Base-by-base conservation (phyloP, 352 stramenopile genomes). In the Globisporangium camurandrum region DNA sequence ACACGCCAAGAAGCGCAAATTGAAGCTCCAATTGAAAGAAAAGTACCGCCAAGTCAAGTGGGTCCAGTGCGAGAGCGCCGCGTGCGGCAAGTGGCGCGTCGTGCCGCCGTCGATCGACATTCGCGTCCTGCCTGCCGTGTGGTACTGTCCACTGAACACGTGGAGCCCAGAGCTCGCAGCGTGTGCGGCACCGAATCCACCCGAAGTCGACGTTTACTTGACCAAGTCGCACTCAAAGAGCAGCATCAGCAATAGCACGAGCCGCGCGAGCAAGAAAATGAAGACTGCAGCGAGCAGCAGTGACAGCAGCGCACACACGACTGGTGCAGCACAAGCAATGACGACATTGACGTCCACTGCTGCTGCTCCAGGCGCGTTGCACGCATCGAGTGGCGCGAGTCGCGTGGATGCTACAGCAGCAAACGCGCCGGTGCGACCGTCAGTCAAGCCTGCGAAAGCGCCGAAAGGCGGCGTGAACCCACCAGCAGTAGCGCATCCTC, bases 71-170 rank as follows among this genome's bases (percentile, higher is more conserved):
- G 95, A 98, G 44, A 82, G 62, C 40, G 93, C 90, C 51, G 63
- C 85, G 22, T 98, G 95, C 62, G 71, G 75, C 5, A 98, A 98
- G 62, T 98, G 95, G 95, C 89, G 95, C 26, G 82, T 97, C 28
- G 77, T 98, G 33, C 91, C 95, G 10, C 65, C 69, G n/a, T 79
- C 68, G n/a, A 88, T 98, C 46, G 77, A 97, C 46, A 81, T 90
- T 20, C 78, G 88, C 33, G 65, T 71, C 22, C 70, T 98, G 22
- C 94, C 94, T 10, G 78, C 95, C 5, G 71, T 94, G 24, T 98
- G 82, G 82, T 88, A 79, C 40, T 93, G 82, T 45, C 62, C 84
- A 24, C 54, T 91, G 23, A 93, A 93, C 51, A 89, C 79, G 6
- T 93, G 82, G 82, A 61, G 69, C 7, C 77, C 72, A 0, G 75